phyloP scores from a whole-genome alignment of 73 alveolate genomes.

The Vitrella brassicaformis region DNA sequence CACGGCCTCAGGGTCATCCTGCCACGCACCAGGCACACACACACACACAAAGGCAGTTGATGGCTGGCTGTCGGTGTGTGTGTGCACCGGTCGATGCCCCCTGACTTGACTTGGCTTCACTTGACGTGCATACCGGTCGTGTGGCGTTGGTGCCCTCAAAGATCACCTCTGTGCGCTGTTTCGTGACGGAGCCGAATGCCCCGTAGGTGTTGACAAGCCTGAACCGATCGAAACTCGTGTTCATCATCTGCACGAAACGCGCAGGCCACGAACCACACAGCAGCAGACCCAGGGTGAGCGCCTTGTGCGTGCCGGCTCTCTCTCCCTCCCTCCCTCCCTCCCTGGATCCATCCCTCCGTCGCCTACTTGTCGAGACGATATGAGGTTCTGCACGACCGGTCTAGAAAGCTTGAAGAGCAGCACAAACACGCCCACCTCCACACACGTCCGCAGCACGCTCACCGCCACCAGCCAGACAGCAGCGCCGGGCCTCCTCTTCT shows the following conservation, averaged over 20 bases:
- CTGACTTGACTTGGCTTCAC: neutral
- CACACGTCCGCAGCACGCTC: neutral
- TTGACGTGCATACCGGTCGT: neutral
- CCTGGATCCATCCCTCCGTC: too few relatives aligned
- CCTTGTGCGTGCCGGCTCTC: too few relatives aligned
- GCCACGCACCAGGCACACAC: neutral
- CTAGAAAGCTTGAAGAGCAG: neutral
- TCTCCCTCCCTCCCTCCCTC: too few relatives aligned
- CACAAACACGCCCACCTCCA: neutral
- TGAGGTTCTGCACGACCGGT: neutral
- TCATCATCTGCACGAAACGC: too few relatives aligned
- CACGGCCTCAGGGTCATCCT: neutral
- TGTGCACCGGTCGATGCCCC: neutral
- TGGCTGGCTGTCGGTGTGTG: neutral
- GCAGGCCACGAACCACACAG: too few relatives aligned
- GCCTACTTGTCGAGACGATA: neutral
- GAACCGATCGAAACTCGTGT: slow-evolving; percentile 12
- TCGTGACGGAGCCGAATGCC: slow-evolving; percentile 27
- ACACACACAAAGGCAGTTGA: neutral
- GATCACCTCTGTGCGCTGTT: slow-evolving; percentile 8
- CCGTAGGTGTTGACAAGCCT: slow-evolving; percentile 41
- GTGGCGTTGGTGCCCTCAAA: neutral
- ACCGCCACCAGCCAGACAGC: too few relatives aligned
- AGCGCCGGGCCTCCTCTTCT: too few relatives aligned
- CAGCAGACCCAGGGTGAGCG: too few relatives aligned